Evolutionary conservation across 495 filamentous ascomycete species (phyloP).

Genomic region (Podospora pseudocomata): DNA sequence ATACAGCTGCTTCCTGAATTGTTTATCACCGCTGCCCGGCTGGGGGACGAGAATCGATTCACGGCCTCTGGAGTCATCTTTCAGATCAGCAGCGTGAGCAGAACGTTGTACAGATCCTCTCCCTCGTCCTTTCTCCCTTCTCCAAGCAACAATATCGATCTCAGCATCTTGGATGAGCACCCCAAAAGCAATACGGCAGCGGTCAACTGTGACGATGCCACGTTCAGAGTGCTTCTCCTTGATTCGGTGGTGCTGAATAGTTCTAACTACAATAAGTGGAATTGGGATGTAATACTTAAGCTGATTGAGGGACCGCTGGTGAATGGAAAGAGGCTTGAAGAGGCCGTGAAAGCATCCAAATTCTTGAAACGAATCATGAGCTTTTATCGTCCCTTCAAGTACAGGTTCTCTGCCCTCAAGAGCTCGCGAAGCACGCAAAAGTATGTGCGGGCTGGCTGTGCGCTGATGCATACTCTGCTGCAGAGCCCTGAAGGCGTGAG

Average conservation of each 20-base stretch:
- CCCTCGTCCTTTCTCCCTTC: slow-evolving; percentile 39
- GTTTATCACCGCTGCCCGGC: slow-evolving; percentile 68
- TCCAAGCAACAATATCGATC: slow-evolving; percentile 38
- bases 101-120: slow-evolving; percentile 80
- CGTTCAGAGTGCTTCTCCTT: slow-evolving; percentile 78
- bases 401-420: slow-evolving; percentile 78
- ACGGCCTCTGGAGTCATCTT: slow-evolving; percentile 84
- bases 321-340: slow-evolving; percentile 88
- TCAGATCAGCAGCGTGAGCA: slow-evolving; percentile 94
- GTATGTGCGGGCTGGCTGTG: slow-evolving; percentile 85
- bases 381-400: slow-evolving; percentile 96
- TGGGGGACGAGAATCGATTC: slow-evolving; percentile 67
- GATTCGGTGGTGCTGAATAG: slow-evolving; percentile 84
- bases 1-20: slow-evolving; percentile 83
- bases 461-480: slow-evolving; percentile 78
- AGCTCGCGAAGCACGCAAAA: slow-evolving; percentile 91
- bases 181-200: slow-evolving; percentile 64
- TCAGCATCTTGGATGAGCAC: slow-evolving; percentile 53
- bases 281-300: slow-evolving; percentile 86
- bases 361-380: slow-evolving; percentile 92
- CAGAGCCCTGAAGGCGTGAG: slow-evolving; percentile 77
- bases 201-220: slow-evolving; percentile 77
- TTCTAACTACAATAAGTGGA: slow-evolving; percentile 89
- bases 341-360: slow-evolving; percentile 90
- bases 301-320: slow-evolving; percentile 90